Evolutionary conservation across 1,139 yeast genomes (phyloP), one percentile per base, ranked within the genome.

Genomic region (Wickerhamiella pararugosa): DNA sequence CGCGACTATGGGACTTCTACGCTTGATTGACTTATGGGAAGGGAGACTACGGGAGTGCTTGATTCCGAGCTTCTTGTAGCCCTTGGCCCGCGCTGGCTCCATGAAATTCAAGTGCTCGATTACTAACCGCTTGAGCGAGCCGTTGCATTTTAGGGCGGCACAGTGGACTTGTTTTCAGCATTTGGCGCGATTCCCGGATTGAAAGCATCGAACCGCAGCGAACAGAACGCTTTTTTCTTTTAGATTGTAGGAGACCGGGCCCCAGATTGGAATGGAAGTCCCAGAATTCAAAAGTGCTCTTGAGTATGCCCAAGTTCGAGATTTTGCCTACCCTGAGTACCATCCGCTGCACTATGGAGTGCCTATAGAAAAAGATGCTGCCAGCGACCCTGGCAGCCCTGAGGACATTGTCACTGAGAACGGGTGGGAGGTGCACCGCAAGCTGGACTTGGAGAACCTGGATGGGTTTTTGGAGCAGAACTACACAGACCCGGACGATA

Each of bases 301-400:
- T 28, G 48, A 55, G 15, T 61, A 53, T 43, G 53, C 72, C 26
- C 67, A 71, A 25, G 77, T 81, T 25, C 74, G 74, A 50, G 96
- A 86, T 58, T 86, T 73, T 64, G 96, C 87, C 31, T 86, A 86
- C 56, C 73, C 73, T 5, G 67, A 64, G 21, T 61, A 67, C 33
- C 76, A 81, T 51, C 86, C 87, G 1, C 62, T 80, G 44, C 76
- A 79, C 57, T 70, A 70, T 48, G 93, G 92, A 3, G 61, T 56
- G 15, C 52, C 54, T 5, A 41, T 41, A 10, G 37, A 44, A 33
- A 40, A 40, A 15, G 50, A 42, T 27, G 50, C 51, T 9, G 57
- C 46, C 49, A 49, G 48, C 34, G 47, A 45, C 38, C 31, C 27
- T 35, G 45, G 43, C 34, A 53, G 48, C 26, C 46, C 44, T n/a